Conservation (phyloP, 1,284 basidiomycete species). For the Lentinus polychrous region DNA sequence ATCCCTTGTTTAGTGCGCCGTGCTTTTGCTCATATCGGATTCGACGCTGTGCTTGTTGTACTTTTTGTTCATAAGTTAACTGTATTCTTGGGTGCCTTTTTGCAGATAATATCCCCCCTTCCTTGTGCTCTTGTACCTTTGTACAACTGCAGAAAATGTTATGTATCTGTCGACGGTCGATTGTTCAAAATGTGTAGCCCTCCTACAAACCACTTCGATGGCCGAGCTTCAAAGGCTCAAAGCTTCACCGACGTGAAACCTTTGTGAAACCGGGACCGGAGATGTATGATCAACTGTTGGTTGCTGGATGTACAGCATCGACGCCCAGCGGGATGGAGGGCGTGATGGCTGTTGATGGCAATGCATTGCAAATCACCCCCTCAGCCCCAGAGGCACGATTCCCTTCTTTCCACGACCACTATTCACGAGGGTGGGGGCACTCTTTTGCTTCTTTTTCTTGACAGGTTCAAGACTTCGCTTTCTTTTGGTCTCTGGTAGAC, state of each 20-base stretch:
- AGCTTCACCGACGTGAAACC: no score
- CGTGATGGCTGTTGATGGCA: no score
- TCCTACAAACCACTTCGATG: no score
- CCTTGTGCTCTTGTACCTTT: background rate
- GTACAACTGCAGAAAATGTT: background rate
- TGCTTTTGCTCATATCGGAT: conserved; percentile 3
- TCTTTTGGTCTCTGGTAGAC: conserved; percentile 5
- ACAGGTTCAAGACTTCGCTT: conserved; percentile 1
- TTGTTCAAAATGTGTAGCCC: no score
- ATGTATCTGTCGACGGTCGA: no score
- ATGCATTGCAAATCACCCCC: no score
- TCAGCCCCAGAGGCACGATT: no score
- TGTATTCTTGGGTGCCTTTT: background rate
- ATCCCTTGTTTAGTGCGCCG: background rate
- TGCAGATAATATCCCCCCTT: background rate
- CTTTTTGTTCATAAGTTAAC: background rate
- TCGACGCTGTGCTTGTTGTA: conserved; percentile 5
- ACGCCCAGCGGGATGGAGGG: no score
- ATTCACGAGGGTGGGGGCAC: background rate
- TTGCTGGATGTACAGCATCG: no score
- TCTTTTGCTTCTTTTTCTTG: background rate
- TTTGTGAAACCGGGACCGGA: no score
- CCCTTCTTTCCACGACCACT: conserved; percentile 3
- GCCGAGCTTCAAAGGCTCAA: no score
- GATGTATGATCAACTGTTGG: no score